Evolutionary conservation across 768 basidiomycete genomes (phyloP), one percentile per base, ranked within the genome.

Genomic region (Rhodosporidiobolus sp.): DNA sequence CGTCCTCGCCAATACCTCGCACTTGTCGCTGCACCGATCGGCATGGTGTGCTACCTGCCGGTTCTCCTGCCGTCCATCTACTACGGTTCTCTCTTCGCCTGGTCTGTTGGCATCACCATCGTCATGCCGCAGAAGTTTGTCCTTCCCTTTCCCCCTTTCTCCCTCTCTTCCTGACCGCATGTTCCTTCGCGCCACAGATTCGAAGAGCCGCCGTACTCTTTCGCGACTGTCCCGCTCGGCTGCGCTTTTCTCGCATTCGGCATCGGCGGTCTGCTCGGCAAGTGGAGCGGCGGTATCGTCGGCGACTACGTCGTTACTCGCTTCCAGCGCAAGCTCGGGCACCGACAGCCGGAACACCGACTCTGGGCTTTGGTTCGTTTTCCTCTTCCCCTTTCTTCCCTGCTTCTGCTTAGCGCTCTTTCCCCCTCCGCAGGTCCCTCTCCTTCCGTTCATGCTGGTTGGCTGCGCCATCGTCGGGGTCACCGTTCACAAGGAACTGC

Each of bases 381-480:
- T 28, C 30, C 11, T 50, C 26, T 16, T 20, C 30, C 43, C 20
- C 16, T 9, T 32, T 30, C 45, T 19, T 2, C 2, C 30, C 12
- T 2, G 19, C 4, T 1, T 11, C 53, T 56, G 20, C 32, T 38
- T 26, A 11, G 22, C 26, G n/a, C n/a, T n/a, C n/a, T n/a, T 43
- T 9, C 3, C 32, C 19, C 34, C n/a, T 20, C 4, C 53, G 3
- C 65, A 68, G 70, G 35, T 78, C 20, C 76, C 76, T 0, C 70
- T 78, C 43, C 72, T 78, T 7, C 77, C 77, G 7, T 74, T 78
- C 67, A 75, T 77, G 74, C 69, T 78, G 58, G 58, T 77, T 48
- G 67, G 70, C 59, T 64, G 69, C 62, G 76, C 73, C 20, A 62
- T 78, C 53, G 73, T 48, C 48, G 60, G 46, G 46, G 60, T 49